Conservation (phyloP, 257 asterid genomes). For the Rauvolfia tetraphylla region DNA sequence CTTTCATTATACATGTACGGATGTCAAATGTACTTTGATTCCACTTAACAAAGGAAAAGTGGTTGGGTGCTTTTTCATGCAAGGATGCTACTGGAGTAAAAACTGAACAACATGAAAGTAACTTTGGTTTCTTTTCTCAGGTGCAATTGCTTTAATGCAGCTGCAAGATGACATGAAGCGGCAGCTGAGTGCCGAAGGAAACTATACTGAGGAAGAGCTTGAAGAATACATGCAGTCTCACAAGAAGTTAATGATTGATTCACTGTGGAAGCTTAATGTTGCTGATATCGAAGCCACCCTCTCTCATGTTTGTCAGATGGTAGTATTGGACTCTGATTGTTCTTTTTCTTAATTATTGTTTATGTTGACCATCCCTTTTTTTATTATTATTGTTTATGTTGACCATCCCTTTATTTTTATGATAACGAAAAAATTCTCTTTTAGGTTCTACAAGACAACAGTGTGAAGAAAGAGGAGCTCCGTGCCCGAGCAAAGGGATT, state of each 20-base stretch:
- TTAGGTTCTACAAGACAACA: slow-evolving; percentile 84
- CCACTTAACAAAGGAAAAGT: neutral
- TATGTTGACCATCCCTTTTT: neutral
- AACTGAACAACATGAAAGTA: neutral
- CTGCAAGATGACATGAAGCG: slow-evolving; percentile 95
- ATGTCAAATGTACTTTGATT: neutral
- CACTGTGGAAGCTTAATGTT: slow-evolving; percentile 98
- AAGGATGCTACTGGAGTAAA: neutral
- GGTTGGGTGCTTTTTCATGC: neutral
- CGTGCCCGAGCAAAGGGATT: slow-evolving; percentile 91
- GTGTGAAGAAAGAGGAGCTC: slow-evolving; percentile 86
- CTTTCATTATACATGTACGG: neutral
- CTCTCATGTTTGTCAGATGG: slow-evolving; percentile 97
- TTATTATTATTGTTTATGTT: neutral
- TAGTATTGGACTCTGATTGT: slow-evolving; percentile 29
- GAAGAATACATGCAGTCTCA: slow-evolving; percentile 90
- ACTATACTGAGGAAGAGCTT: slow-evolving; percentile 86
- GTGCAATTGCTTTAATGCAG: slow-evolving; percentile 95
- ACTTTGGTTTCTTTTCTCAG: slow-evolving; percentile 30
- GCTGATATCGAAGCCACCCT: slow-evolving; percentile 96
- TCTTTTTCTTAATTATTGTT: neutral
- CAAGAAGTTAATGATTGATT: slow-evolving; percentile 93
- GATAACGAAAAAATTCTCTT: slow-evolving; percentile 17
- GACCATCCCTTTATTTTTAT: slow-evolving; percentile 10
- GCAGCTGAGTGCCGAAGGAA: slow-evolving; percentile 80